Base-by-base conservation (phyloP, 495 filamentous ascomycete genomes). In the Lentithecium fluviatile region DNA sequence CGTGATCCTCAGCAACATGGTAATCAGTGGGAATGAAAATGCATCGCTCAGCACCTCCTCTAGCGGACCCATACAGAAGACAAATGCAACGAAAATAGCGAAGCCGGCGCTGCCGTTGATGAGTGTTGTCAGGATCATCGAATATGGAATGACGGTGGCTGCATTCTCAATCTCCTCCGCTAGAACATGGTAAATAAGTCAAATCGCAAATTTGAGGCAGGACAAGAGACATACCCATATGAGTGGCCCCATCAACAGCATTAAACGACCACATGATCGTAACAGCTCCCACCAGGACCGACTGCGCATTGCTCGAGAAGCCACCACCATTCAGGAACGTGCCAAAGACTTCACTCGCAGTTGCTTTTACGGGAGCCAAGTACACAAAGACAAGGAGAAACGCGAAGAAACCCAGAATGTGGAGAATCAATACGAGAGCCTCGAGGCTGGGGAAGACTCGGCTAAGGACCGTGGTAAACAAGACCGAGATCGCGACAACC, bases 101-200 rank as follows among this genome's bases (percentile, higher is more conserved):
- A 26, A 60, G 11, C 56, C 57, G 12, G 29, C 42, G 19, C 43
- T 13, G 36, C 37, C 37, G 34, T 65, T 49, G 57, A 65, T 13
- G 20, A 61, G 13, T 0, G 56, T 29, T 0, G 56, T 23, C 5
- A 45, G 1, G 21, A 60, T 42, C 50, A 65, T 65, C 1, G 23
- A 17, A 1, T 32, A 11, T 2, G 62, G 62, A 23, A 65, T 58
- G 0, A 56, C 51, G 2, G 13, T 25, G 6, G 57, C 17, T 15
- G 62, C 56, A 19, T 61, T 34, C 20, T 55, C n/a, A 25, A 65
- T 60, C 36, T 65, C 62, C 32, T 65, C 62, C 15, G 59, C 59
- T 62, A n/a, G n/a, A 47, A 45, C n/a, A n/a, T n/a, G n/a, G n/a
- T n/a, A n/a, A n/a, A n/a, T n/a, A n/a, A n/a, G n/a, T n/a, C n/a